Conservation (phyloP, 495 filamentous ascomycete species). For the Darksidea phi region DNA sequence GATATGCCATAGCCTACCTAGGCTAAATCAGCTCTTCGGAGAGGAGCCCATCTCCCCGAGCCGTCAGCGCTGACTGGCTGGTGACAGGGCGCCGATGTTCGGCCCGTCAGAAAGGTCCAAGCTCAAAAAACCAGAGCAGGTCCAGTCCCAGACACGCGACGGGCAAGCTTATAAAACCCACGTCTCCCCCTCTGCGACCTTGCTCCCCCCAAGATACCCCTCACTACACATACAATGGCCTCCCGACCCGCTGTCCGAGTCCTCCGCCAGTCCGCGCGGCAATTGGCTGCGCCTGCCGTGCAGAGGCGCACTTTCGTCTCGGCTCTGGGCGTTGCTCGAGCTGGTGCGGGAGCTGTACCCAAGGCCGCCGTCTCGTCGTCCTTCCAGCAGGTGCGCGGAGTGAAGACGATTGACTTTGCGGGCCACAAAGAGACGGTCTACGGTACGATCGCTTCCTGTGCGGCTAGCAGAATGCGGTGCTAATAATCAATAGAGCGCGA, state of each 20-base stretch:
- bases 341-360: slow-evolving; percentile 47
- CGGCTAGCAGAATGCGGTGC: slow-evolving; percentile 22
- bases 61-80: background rate
- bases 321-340: slow-evolving; percentile 56
- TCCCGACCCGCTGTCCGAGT: slow-evolving; percentile 79
- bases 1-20: background rate
- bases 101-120: background rate
- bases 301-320: slow-evolving; percentile 70
- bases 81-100: slow-evolving; percentile 2
- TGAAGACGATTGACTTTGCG: slow-evolving; percentile 94
- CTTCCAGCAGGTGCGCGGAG: slow-evolving; percentile 67
- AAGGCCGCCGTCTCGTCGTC: slow-evolving; percentile 52
- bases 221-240: slow-evolving; percentile 63
- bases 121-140: slow-evolving; percentile 15
- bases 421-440: slow-evolving; percentile 89
- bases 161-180: slow-evolving; percentile 9
- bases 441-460: slow-evolving; percentile 56
- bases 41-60: background rate
- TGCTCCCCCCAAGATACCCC: slow-evolving; percentile 24
- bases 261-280: slow-evolving; percentile 72
- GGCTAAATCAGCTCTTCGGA: background rate
- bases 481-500: slow-evolving; percentile 68
- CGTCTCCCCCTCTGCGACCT: background rate
- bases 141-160: background rate
- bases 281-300: slow-evolving; percentile 53